A percentile compares a stretch with the other conserved stretches of the same genome.
Conservation (phyloP, 1,139 yeast species). For the Pichia sorboxylosa region DNA sequence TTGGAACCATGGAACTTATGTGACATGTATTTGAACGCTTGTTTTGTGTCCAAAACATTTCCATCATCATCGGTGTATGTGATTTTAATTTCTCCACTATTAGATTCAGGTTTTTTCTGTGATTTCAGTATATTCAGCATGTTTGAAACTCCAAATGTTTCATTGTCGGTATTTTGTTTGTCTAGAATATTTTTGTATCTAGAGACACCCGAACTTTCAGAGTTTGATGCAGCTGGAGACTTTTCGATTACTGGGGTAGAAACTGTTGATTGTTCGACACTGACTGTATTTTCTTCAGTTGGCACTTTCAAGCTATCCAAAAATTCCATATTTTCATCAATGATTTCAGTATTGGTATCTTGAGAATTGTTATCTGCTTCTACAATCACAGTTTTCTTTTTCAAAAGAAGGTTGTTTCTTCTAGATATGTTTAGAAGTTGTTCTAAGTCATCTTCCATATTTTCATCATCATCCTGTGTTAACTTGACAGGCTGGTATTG, state of each 20-base stretch:
- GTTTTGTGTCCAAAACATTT: slow-evolving; percentile 49
- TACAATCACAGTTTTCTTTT: background rate
- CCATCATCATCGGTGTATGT: slow-evolving; percentile 68
- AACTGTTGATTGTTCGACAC: slow-evolving; percentile 1
- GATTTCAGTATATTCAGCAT: slow-evolving; percentile 3
- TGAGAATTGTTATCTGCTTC: background rate
- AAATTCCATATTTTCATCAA: slow-evolving; percentile 53
- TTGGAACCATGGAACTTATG: slow-evolving; percentile 72
- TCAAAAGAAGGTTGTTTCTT: slow-evolving; percentile 24
- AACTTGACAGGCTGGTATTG: slow-evolving; percentile 24
- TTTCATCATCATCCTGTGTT: slow-evolving; percentile 25
- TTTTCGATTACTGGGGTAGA: background rate
- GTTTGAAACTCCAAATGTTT: slow-evolving; percentile 10
- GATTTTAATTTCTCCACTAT: slow-evolving; percentile 37
- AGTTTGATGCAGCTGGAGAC: background rate
- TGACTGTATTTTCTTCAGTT: slow-evolving; percentile 9
- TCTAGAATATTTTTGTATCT: slow-evolving; percentile 24
- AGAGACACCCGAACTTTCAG: slow-evolving; percentile 13
- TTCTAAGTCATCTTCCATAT: slow-evolving; percentile 16
- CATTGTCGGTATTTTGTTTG: slow-evolving; percentile 16
- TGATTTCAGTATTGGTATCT: slow-evolving; percentile 23
- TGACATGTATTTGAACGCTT: slow-evolving; percentile 76
- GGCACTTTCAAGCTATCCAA: slow-evolving; percentile 27
- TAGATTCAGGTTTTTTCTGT: slow-evolving; percentile 16
- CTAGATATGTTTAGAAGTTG: slow-evolving; percentile 32